Conservation (phyloP, 2,329 filamentous ascomycete species). For the Zymoseptoria passerinii region DNA sequence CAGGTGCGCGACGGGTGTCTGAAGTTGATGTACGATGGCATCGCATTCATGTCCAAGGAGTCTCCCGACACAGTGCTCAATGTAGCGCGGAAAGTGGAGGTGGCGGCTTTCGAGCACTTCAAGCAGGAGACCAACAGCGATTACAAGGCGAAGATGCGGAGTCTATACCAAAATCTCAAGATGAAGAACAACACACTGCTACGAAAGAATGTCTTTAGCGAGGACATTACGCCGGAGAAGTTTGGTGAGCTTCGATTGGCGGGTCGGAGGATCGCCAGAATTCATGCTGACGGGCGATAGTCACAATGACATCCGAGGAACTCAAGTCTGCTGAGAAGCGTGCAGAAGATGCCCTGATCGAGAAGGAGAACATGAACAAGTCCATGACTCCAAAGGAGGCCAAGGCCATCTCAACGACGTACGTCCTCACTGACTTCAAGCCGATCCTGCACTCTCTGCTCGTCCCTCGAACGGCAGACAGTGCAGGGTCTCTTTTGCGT, state of each 20-base stretch:
- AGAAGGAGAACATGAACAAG: constrained; percentile 93
- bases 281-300: constrained; percentile 28
- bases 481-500: constrained; percentile 28
- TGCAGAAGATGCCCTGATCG: constrained; percentile 64
- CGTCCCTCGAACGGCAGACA: constrained; percentile 6
- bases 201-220: constrained; percentile 64
- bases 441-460: constrained; percentile 11
- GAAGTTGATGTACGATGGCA: constrained; percentile 86
- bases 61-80: constrained; percentile 58
- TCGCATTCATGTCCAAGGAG: constrained; percentile 61
- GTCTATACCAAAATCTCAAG: constrained; percentile 90
- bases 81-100: constrained; percentile 63
- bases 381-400: constrained; percentile 89
- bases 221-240: constrained; percentile 59
- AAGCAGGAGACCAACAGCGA: constrained; percentile 61
- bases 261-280: background rate
- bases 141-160: constrained; percentile 85
- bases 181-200: constrained; percentile 77
- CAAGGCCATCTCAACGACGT: constrained; percentile 59
- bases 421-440: constrained; percentile 9
- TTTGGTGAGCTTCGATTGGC: constrained; percentile 40
- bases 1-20: constrained; percentile 73
- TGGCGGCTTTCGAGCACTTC: constrained; percentile 61
- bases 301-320: constrained; percentile 81
- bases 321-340: constrained; percentile 80